A percentile compares a stretch with the other conserved stretches of the same genome.
phyloP scores from a whole-genome alignment of 164 flowering plant genomes.

The Dillenia suffruticosa region DNA sequence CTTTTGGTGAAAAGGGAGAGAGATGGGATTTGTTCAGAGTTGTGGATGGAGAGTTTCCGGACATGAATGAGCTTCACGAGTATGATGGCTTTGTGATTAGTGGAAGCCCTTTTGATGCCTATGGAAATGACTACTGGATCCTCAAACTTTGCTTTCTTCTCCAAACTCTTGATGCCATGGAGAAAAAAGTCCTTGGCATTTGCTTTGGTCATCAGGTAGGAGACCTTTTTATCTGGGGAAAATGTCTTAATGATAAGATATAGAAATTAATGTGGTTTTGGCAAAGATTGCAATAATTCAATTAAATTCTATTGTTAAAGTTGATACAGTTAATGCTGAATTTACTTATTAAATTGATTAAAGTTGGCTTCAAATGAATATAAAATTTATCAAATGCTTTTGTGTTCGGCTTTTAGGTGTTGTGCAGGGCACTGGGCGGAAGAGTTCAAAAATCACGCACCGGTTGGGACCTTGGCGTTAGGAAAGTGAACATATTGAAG shows the following conservation, averaged over 20 bases:
- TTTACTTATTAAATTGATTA: too few species aligned
- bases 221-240: too few species aligned
- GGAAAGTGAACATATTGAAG: constrained; percentile 43
- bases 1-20: constrained; percentile 69
- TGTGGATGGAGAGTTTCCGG: constrained; percentile 74
- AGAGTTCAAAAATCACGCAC: constrained; percentile 46
- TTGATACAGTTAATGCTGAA: background rate
- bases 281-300: too few species aligned
- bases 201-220: constrained; percentile 87
- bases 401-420: constrained; percentile 26
- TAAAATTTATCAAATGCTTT: background rate
- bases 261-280: too few species aligned
- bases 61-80: constrained; percentile 35
- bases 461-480: constrained; percentile 81
- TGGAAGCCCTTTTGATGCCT: constrained; percentile 79
- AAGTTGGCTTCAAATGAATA: background rate
- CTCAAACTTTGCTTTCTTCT: constrained; percentile 55
- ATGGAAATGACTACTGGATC: constrained; percentile 70
- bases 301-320: background rate
- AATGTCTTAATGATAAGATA: background rate
- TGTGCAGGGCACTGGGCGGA: constrained; percentile 78
- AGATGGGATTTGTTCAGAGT: constrained; percentile 73
- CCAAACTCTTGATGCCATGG: constrained; percentile 49
- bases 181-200: constrained; percentile 71
- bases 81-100: constrained; percentile 77